Evolutionary conservation across 116 monocot species (phyloP), one percentile per base, ranked within the genome.

Genomic region (Papilionanthe hybrid): DNA sequence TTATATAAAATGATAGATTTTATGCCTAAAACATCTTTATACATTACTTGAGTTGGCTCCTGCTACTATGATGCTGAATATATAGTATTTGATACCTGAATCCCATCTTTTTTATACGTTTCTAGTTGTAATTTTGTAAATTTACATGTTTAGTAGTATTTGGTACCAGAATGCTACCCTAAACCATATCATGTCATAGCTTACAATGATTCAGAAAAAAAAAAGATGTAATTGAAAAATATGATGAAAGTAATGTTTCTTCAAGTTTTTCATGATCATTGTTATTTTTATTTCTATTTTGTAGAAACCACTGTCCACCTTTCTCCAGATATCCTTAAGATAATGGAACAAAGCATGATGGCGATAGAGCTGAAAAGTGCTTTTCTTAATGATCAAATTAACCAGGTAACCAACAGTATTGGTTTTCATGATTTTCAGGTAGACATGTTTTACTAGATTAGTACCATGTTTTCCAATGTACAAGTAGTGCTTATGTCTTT

Each of bases 281-380:
- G 37, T 12, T 69, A 5, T 0, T 37, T n/a, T 18, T 43, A 1
- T 25, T 79, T 47, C 28, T 43, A 63, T 65, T 79, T 66, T 19
- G 18, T 65, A 91, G 91, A 83, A 41, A 63, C 30, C 30, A 44
- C 49, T 67, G 5, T 81, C 5, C 77, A 91, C 25, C 81, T 92
- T 27, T 83, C 96, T 0, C 44, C 72, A 22, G 79, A 87, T 32
- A 78, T 96, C 15, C 66, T 93, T 20, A 84, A 86, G 43, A 86
- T 93, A n/a, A 87, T 96, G 92, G 89, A 96, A 45, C 96, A 93
- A 55, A 88, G 90, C 82, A 90, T 93, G 85, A 55, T 73, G 25
- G 78, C 85, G 0, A 96, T 93, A 44, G 93, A 96, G 75, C 94
- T 89, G 77, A 85, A 85, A 57, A 90, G 79, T 76, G 80, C 86